Base-by-base conservation (phyloP, 2,329 filamentous ascomycete species). In the Pseudogymnoascus sp. region DNA sequence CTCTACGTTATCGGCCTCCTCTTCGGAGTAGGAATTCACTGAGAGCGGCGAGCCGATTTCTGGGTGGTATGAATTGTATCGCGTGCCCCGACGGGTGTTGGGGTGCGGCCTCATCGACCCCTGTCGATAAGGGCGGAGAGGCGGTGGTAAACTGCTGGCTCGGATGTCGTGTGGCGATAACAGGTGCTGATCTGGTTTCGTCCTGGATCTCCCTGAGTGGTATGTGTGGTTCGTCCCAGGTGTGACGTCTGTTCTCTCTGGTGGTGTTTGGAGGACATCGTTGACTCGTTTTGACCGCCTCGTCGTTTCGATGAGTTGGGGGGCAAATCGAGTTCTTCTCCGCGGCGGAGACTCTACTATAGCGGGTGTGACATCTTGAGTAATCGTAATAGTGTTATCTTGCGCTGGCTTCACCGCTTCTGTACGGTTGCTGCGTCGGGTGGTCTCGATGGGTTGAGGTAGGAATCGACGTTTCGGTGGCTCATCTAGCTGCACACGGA, bases 231-330 rank as follows among this genome's bases (percentile, higher is more conserved):
- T 63, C 64, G 33, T 70, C 15, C 71, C 85, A 38, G 85, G 84
- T 0, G 83, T 85, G 63, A 87, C 87, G 71, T 91, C 88, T 36
- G 89, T 91, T 76, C 87, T 90, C 76, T 90, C 86, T 64, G 83
- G 82, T 10, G 83, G 85, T 17, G 40, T 44, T 19, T 44, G 40
- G 11, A 23, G 19, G 19, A 44, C 40, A 44, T 44, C 40, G 62
- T 86, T 86, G 15, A 83, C 83, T 70, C 86, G 86, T 67, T 88
- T 85, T 35, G 86, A 86, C 62, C 91, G 82, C 69, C 86, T 85
- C 3, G 88, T 88, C 2, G 90, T 93, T 75, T 93, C 91, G 66
- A 96, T 87, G 63, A 96, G 79, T 70, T 93, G 88, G 11, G 91
- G 91, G 31, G 87, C 83, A 74, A 96, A 96, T 65, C 78, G 77